Conservation (phyloP, 2,329 filamentous ascomycete genomes). For the Penicillium sp. region DNA sequence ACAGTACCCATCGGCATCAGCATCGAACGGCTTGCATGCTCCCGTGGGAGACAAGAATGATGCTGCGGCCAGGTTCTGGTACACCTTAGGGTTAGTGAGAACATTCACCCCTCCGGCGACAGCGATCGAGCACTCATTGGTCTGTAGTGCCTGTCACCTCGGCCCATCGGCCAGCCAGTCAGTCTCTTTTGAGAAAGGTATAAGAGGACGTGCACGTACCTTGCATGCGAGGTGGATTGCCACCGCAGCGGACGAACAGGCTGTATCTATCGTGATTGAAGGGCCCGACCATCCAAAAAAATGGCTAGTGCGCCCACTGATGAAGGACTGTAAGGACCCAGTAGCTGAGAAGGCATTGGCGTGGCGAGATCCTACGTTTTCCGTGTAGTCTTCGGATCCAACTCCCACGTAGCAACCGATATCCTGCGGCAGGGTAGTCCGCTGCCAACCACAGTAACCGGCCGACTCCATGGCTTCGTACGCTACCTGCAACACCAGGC, state of each 20-base stretch:
- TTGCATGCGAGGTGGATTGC: constrained; percentile 13
- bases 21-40: constrained; percentile 13
- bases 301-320: constrained; percentile 41
- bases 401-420: constrained; percentile 47
- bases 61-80: constrained; percentile 12
- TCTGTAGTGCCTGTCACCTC: neutral
- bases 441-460: neutral
- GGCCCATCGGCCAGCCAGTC: no score
- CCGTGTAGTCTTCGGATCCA: constrained; percentile 43
- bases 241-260: constrained; percentile 30
- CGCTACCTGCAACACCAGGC: constrained; percentile 11
- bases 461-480: constrained; percentile 10
- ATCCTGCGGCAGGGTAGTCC: constrained; percentile 2
- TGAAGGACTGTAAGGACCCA: constrained; percentile 26
- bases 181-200: no score
- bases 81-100: neutral
- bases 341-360: constrained; percentile 42
- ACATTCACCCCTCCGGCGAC: constrained; percentile 12
- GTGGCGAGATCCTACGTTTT: constrained; percentile 42
- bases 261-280: constrained; percentile 5
- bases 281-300: constrained; percentile 50
- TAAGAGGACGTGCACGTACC: neutral
- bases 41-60: constrained; percentile 11
- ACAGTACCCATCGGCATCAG: constrained; percentile 32
- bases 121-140: constrained; percentile 9